Percentiles rank a stretch among this genome's conserved stretches.
These are phyloP conservation scores for Chenopodium album DNA, from an alignment of 148 eudicot genomes.

Conservation along the genomic window DNA sequence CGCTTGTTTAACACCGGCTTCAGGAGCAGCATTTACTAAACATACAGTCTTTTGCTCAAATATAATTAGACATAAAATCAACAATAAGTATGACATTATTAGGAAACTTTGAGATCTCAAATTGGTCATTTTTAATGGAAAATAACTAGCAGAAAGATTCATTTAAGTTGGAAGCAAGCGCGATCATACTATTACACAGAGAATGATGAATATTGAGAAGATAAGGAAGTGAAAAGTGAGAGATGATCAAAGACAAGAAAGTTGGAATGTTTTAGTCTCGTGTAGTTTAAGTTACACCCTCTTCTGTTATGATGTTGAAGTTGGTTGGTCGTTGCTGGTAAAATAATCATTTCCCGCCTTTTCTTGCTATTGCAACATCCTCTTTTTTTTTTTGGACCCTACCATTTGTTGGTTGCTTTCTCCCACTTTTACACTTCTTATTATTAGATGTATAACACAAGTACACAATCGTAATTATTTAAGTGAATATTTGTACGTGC, in stretches of 20 bases:
- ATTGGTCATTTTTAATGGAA: conserved; percentile 19
- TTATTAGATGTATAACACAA: background rate
- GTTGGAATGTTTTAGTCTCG: conserved; percentile 38
- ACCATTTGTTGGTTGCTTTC: conserved; percentile 17
- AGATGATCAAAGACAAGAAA: conserved; percentile 12
- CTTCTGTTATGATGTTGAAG: conserved; percentile 23
- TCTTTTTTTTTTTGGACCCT: conserved; percentile 22
- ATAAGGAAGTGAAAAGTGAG: conserved; percentile 5
- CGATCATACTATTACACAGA: conserved; percentile 8
- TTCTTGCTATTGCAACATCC: conserved; percentile 19
- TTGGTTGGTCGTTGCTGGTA: conserved; percentile 33
- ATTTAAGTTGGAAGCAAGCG: background rate
- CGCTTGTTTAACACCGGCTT: conserved; percentile 15
- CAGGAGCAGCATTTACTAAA: conserved; percentile 20
- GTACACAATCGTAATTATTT: background rate
- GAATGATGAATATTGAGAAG: conserved; percentile 17
- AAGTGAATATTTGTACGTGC: too few relatives aligned
- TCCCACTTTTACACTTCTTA: background rate
- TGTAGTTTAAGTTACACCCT: conserved; percentile 29
- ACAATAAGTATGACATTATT: background rate
- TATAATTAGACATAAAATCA: background rate
- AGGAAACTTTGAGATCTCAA: conserved; percentile 16
- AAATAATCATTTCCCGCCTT: conserved; percentile 30
- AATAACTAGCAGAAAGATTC: background rate
- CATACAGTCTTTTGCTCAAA: background rate